phyloP scores from a whole-genome alignment of 805 yeast species.

The Kluyveromyces nonfermentans region DNA sequence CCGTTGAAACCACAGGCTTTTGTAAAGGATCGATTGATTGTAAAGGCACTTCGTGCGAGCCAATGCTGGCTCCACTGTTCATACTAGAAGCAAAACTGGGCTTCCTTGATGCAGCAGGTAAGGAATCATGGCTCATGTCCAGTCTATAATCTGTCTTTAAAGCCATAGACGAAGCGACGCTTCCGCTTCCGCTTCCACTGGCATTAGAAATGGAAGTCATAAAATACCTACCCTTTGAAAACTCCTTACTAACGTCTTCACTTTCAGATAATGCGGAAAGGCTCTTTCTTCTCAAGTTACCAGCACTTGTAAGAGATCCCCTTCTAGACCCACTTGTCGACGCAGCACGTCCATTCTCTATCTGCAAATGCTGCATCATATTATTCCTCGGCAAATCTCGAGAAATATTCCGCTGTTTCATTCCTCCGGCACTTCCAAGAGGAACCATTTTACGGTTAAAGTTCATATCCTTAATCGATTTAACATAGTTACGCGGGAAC shows the following conservation, averaged over 20 bases:
- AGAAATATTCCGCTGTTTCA: not conserved
- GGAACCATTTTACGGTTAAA: not conserved
- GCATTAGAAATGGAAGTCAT: constrained; percentile 7
- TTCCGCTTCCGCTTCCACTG: not conserved
- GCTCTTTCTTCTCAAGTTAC: constrained; percentile 1
- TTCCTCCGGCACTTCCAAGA: not conserved
- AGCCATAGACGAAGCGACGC: constrained; percentile 2
- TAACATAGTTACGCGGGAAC: constrained; percentile 67
- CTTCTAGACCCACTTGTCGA: constrained; percentile 1
- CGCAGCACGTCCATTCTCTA: not conserved
- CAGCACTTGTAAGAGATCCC: constrained; percentile 1
- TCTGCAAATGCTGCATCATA: not conserved
- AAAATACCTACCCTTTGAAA: not conserved
- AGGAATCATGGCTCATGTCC: constrained; percentile 21
- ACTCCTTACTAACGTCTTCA: not conserved
- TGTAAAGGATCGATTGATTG: constrained; percentile 9
- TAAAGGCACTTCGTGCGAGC: not conserved
- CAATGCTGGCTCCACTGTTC: constrained; percentile 5
- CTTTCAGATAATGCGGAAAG: not conserved
- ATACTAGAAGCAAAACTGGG: constrained; percentile 24
- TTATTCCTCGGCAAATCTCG: constrained; percentile 2
- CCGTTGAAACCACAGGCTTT: constrained; percentile 8
- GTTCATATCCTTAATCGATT: constrained; percentile 17
- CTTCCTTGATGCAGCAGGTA: constrained; percentile 9
- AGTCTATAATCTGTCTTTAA: constrained; percentile 6